These are phyloP conservation scores for Kickxella alabastrina DNA, from an alignment of 192 early-diverging fungal species.

Conservation along the genomic window DNA sequence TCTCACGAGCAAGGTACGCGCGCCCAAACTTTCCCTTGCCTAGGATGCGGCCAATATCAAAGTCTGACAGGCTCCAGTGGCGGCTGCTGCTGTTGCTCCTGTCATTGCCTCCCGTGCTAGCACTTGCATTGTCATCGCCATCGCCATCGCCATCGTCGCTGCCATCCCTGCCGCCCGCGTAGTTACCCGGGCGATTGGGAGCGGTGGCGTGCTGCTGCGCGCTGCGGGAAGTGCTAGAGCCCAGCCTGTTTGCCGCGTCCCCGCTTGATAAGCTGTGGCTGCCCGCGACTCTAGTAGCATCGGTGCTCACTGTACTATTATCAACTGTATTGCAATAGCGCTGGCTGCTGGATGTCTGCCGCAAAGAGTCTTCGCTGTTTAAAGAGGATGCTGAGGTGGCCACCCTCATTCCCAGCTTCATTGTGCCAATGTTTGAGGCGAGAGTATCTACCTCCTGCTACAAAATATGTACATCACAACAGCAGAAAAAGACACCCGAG, in stretches of 20 bases:
- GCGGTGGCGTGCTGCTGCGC: not conserved
- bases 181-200: not conserved
- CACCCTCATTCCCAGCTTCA: constrained; percentile 14
- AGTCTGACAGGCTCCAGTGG: constrained; percentile 69
- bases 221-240: not conserved
- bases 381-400: not conserved
- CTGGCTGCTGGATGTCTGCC: constrained; percentile 8
- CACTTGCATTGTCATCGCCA: not conserved
- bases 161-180: not conserved
- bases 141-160: not conserved
- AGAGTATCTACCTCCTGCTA: constrained; percentile 30
- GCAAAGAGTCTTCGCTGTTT: constrained; percentile 1
- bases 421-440: constrained; percentile 27
- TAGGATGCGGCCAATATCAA: constrained; percentile 83
- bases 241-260: too few relatives aligned
- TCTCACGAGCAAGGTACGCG: constrained; percentile 90
- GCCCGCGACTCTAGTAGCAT: too few relatives aligned
- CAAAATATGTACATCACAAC: not conserved
- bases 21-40: constrained; percentile 97
- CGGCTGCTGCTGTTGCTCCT: constrained; percentile 7
- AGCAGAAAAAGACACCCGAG: too few relatives aligned
- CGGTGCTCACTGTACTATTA: too few relatives aligned
- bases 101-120: too few relatives aligned
- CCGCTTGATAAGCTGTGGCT: too few relatives aligned
- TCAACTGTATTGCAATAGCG: constrained; percentile 5